These are phyloP conservation scores for Lactarius pseudohatsudake DNA, from an alignment of 768 basidiomycete species.

Conservation along the genomic window DNA sequence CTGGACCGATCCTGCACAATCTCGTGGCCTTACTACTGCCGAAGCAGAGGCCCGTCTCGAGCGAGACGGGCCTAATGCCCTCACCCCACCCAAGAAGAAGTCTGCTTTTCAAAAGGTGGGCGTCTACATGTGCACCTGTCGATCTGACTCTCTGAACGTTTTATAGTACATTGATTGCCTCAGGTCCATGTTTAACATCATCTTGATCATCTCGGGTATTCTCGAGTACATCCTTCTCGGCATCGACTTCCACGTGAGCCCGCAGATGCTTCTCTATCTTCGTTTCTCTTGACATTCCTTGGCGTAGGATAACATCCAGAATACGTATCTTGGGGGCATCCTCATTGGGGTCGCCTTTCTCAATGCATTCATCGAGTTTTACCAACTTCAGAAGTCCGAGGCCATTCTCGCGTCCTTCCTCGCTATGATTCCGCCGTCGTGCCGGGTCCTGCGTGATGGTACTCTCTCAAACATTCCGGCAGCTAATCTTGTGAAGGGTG, in stretches of 20 bases:
- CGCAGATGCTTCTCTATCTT: conserved; percentile 1
- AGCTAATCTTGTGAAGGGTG: conserved; percentile 62
- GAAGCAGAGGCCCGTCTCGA: conserved; percentile 56
- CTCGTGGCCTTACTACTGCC: conserved; percentile 49
- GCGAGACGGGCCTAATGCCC: conserved; percentile 58
- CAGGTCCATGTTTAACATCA: conserved; percentile 61
- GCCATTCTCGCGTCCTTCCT: conserved; percentile 71
- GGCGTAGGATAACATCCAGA: conserved; percentile 54
- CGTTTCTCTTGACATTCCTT: conserved; percentile 16
- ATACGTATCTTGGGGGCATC: conserved; percentile 70
- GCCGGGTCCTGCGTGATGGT: conserved; percentile 60
- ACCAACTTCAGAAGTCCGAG: conserved; percentile 71
- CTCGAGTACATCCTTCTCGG: conserved; percentile 66
- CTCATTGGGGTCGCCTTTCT: conserved; percentile 66
- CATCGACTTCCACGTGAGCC: conserved; percentile 54
- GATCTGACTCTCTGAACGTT: conserved; percentile 4
- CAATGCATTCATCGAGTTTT: conserved; percentile 69
- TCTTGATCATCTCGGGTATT: conserved; percentile 64
- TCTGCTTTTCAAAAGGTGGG: conserved; percentile 61
- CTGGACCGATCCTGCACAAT: conserved; percentile 50
- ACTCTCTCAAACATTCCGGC: conserved; percentile 56
- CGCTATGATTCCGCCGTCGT: conserved; percentile 71
- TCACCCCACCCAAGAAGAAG: conserved; percentile 68
- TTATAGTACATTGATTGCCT: conserved; percentile 62
- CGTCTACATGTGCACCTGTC: conserved; percentile 2